Evolutionary conservation across 2,329 filamentous ascomycete genomes (phyloP).

Genomic region (Raffaelea deltoideospora): DNA sequence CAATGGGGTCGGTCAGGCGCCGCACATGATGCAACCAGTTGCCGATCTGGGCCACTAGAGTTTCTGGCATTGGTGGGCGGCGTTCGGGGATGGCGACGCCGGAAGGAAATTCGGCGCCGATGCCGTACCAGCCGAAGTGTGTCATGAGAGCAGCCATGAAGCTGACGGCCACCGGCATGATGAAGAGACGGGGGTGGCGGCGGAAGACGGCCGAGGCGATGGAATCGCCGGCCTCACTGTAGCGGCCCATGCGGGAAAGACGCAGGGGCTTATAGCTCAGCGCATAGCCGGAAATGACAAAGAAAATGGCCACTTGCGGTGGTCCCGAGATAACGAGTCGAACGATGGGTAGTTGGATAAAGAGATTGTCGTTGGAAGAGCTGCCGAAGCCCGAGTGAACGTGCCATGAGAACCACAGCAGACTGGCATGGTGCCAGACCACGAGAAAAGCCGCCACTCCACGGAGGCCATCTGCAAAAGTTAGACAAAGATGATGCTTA

Average conservation of each 20-base stretch:
- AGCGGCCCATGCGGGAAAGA: constrained; percentile 8
- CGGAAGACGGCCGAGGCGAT: constrained; percentile 10
- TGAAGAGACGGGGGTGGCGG: constrained; percentile 10
- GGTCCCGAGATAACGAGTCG: constrained; percentile 19
- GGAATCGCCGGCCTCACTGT: constrained; percentile 8
- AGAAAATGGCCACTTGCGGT: constrained; percentile 25
- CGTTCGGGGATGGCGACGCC: constrained; percentile 5
- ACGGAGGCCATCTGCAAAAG: constrained; percentile 30
- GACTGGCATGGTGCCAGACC: constrained; percentile 29
- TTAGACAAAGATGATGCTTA: too few species aligned
- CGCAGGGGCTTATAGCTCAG: constrained; percentile 11
- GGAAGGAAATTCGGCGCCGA: constrained; percentile 5
- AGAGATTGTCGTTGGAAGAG: constrained; percentile 4
- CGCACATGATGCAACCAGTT: constrained; percentile 5
- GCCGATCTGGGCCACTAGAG: constrained; percentile 3
- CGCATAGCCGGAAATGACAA: constrained; percentile 27
- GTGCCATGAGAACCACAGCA: constrained; percentile 16
- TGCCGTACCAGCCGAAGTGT: constrained; percentile 6
- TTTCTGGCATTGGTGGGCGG: constrained; percentile 2
- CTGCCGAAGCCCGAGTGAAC: constrained; percentile 15
- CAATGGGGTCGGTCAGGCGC: constrained; percentile 13
- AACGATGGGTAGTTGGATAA: constrained; percentile 21
- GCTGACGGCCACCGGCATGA: constrained; percentile 7
- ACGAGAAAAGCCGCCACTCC: constrained; percentile 41
- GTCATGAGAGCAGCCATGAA: constrained; percentile 4